Conservation (phyloP, 208 protist species). For the Novymonas esmeraldas region DNA sequence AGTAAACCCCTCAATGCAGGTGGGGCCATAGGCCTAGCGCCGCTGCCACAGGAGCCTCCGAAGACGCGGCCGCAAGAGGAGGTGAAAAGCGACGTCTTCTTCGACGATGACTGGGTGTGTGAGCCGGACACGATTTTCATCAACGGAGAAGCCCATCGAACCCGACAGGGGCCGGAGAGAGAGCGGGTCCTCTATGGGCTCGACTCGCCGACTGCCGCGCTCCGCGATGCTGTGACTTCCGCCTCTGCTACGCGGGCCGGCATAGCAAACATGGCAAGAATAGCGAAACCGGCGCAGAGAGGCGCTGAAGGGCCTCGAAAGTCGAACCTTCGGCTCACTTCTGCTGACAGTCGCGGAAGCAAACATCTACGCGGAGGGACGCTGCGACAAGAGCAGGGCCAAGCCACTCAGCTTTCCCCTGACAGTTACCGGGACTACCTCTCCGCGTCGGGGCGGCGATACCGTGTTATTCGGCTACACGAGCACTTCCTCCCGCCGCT, state of each 20-base stretch:
- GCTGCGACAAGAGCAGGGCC: background rate
- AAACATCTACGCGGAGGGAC: background rate
- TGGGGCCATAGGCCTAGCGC: constrained; percentile 5
- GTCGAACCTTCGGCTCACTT: background rate
- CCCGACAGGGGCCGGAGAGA: background rate
- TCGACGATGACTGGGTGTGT: constrained; percentile 17
- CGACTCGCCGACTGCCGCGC: constrained; percentile 8
- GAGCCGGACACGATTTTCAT: constrained; percentile 7
- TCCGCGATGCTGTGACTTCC: constrained; percentile 6
- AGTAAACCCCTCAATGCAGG: constrained; percentile 4
- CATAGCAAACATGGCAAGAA: background rate
- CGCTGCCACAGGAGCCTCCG: background rate
- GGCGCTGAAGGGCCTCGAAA: background rate
- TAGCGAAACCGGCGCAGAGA: background rate
- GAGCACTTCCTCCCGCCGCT: background rate
- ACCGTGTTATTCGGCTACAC: background rate
- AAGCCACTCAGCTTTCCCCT: background rate
- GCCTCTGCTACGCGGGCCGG: background rate
- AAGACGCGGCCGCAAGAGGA: background rate
- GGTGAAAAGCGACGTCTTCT: constrained; percentile 6
- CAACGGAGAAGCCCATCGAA: constrained; percentile 10
- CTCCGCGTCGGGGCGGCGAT: background rate
- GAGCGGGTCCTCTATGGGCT: constrained; percentile 13
- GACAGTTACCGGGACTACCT: constrained; percentile 4
- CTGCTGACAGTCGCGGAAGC: background rate